These are phyloP conservation scores for Discostella stelligeroides DNA, from an alignment of 108 stramenopile genomes.

Conservation along the genomic window DNA sequence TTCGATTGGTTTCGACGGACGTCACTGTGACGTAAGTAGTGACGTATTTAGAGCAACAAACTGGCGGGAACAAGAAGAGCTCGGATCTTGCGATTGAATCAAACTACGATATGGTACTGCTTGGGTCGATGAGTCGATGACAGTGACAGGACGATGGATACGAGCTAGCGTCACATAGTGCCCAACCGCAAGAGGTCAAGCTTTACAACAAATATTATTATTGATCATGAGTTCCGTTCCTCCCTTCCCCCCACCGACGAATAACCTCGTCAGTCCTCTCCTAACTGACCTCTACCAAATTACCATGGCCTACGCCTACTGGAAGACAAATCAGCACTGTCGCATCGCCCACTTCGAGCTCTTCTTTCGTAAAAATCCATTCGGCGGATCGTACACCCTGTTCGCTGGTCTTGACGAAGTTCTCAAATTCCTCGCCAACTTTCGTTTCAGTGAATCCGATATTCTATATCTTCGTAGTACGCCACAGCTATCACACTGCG, in stretches of 20 bases:
- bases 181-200: too few relatives aligned
- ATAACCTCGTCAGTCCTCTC: slow-evolving; percentile 85
- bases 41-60: too few relatives aligned
- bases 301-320: slow-evolving; percentile 98
- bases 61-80: too few relatives aligned
- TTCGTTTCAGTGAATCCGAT: slow-evolving; percentile 79
- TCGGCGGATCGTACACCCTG: slow-evolving; percentile 91
- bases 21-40: too few relatives aligned
- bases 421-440: slow-evolving; percentile 69
- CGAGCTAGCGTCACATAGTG: too few relatives aligned
- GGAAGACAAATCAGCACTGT: slow-evolving; percentile 85
- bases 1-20: too few relatives aligned
- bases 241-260: slow-evolving; percentile 50
- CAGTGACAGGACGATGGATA: too few relatives aligned
- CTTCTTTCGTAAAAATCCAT: slow-evolving; percentile 98
- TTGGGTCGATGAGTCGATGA: too few relatives aligned
- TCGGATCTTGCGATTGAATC: too few relatives aligned
- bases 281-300: slow-evolving; percentile 99
- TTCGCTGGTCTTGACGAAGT: slow-evolving; percentile 95
- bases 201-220: too few relatives aligned
- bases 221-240: background rate
- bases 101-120: too few relatives aligned
- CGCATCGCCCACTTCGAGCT: slow-evolving; percentile 87
- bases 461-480: slow-evolving; percentile 81
- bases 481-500: slow-evolving; percentile 65